These are phyloP conservation scores for Aspergillus sp. DNA, from an alignment of 2,329 filamentous ascomycete species.

Conservation along the genomic window DNA sequence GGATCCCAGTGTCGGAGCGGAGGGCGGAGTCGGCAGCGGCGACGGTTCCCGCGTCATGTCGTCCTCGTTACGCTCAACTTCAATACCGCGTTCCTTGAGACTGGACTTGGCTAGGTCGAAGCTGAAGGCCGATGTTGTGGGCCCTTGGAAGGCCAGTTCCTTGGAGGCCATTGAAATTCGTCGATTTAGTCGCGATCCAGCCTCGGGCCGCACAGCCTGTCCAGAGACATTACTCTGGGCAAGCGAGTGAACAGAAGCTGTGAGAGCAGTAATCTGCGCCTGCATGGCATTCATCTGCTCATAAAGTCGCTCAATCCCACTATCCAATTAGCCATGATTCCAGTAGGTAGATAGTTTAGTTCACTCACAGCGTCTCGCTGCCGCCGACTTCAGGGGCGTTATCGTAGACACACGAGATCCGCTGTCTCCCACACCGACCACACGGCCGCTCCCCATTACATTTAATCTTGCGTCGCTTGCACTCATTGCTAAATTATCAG, in stretches of 20 bases:
- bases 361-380: slow-evolving; percentile 3
- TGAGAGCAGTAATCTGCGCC: slow-evolving; percentile 75
- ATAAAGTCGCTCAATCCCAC: slow-evolving; percentile 25
- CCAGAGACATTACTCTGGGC: slow-evolving; percentile 41
- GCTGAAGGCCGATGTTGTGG: slow-evolving; percentile 79
- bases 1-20: slow-evolving; percentile 25
- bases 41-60: slow-evolving; percentile 52
- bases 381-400: slow-evolving; percentile 61
- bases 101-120: slow-evolving; percentile 83
- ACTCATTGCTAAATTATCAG: slow-evolving; percentile 52
- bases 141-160: slow-evolving; percentile 72
- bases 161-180: slow-evolving; percentile 32
- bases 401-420: slow-evolving; percentile 39
- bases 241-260: slow-evolving; percentile 67
- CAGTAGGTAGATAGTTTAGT: neutral
- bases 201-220: neutral
- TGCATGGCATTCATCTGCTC: slow-evolving; percentile 35
- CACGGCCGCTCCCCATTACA: slow-evolving; percentile 64
- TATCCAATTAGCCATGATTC: neutral
- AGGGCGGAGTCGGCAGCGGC: slow-evolving; percentile 31
- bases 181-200: slow-evolving; percentile 14
- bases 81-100: slow-evolving; percentile 80
- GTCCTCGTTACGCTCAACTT: slow-evolving; percentile 55
- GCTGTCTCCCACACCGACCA: slow-evolving; percentile 55
- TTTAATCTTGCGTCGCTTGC: slow-evolving; percentile 65